Base-by-base conservation (phyloP, 176 grass and related monocot species). In the Avena sativa region DNA sequence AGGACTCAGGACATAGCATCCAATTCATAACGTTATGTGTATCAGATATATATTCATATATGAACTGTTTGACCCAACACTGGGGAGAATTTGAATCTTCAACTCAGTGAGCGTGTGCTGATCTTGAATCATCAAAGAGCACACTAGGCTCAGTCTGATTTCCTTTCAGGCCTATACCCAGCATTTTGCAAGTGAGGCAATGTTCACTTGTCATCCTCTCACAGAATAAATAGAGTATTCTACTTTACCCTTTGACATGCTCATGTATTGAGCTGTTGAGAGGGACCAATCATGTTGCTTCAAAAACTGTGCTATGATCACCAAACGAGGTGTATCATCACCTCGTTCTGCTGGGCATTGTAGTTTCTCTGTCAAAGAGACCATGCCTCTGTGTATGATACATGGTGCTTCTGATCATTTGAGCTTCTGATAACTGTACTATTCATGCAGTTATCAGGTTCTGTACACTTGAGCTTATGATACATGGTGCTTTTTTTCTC, bases 121-220 rank as follows among this genome's bases (percentile, higher is more conserved):
- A 50, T 50, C 56, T n/a, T n/a, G 56, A 59, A 59, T 59, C 56
- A 59, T 59, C 56, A 0, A n/a, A 59, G 7, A 3, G 19, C 56
- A n/a, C 20, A 59, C 56, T 59, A 59, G 5, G 20, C 56, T 59
- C 3, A 5, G 56, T 59, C 51, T 28, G 20, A 53, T 32, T 70
- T 56, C 28, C 38, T 70, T 90, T 3, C 14, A 75, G 49, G 53
- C 32, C n/a, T 56, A 65, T 36, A 76, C 36, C 57, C 68, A 91
- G 51, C 50, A 43, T 69, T 20, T 12, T 43, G 59, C 68, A 74
- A 73, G 74, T 84, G 51, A 84, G 46, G 38, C 50, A 20, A 70
- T n/a, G 40, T 25, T 86, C 79, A 49, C 20, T 82, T 14, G 1
- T 40, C 57, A 68, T n/a, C 75, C 14, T 64, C 10, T 48, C 48